Percentiles rank a stretch among this genome's conserved stretches.
These are phyloP conservation scores for Suillus fuscotomentosus DNA, from an alignment of 768 basidiomycete genomes.

Conservation along the genomic window DNA sequence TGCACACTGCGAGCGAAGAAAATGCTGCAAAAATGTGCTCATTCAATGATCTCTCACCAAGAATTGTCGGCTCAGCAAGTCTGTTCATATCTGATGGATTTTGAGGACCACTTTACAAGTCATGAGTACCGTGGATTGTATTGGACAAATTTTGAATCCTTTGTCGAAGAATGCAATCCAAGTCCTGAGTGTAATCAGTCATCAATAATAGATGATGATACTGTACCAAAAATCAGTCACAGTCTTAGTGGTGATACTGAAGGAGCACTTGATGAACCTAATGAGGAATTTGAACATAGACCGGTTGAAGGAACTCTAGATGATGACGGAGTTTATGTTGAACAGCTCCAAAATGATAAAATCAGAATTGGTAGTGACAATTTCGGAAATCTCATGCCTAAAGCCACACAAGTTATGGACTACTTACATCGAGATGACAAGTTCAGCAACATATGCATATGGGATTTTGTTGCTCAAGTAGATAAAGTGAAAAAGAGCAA, in stretches of 20 bases:
- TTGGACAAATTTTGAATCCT: too few relatives aligned
- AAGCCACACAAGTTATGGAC: slow-evolving; percentile 21
- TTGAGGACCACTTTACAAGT: too few relatives aligned
- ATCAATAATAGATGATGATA: too few relatives aligned
- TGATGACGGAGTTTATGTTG: background rate
- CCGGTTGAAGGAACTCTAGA: background rate
- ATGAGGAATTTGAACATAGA: background rate
- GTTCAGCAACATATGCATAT: slow-evolving; percentile 20
- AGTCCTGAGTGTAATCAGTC: too few relatives aligned
- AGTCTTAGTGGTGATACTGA: background rate
- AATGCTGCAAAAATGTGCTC: slow-evolving; percentile 7
- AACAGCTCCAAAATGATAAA: background rate
- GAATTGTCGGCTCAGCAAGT: slow-evolving; percentile 41
- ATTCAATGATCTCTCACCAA: slow-evolving; percentile 35
- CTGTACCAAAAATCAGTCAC: too few relatives aligned
- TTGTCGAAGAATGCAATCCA: too few relatives aligned
- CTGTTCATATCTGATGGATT: slow-evolving; percentile 32
- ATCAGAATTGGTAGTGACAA: background rate
- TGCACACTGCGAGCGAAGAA: too few relatives aligned
- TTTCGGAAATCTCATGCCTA: slow-evolving; percentile 13
- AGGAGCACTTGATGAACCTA: rapidly evolving
- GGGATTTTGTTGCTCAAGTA: slow-evolving; percentile 27
- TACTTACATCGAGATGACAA: slow-evolving; percentile 20
- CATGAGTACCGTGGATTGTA: too few relatives aligned
- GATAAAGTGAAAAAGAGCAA: slow-evolving; percentile 18